phyloP scores from a whole-genome alignment of 768 basidiomycete species.

The Leucogyrophana mollusca region DNA sequence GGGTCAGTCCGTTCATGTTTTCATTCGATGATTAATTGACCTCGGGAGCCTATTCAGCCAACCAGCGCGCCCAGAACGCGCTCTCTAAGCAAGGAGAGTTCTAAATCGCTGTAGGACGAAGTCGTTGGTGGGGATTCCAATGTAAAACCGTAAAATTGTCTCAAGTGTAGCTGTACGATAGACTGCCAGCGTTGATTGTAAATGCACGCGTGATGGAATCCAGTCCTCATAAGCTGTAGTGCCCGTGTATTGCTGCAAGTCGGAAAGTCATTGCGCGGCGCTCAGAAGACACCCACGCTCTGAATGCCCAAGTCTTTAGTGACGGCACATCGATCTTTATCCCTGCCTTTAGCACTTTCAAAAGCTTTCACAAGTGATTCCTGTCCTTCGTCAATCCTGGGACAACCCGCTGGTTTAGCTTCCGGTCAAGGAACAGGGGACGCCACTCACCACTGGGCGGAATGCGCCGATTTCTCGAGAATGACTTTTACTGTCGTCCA shows the following conservation, averaged over 20 bases:
- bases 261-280: background rate
- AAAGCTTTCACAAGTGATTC: constrained; percentile 76
- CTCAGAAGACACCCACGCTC: constrained; percentile 66
- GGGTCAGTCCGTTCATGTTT: constrained; percentile 13
- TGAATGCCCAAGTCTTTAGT: constrained; percentile 72
- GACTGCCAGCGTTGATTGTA: no score
- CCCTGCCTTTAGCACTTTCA: constrained; percentile 61
- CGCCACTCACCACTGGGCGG: constrained; percentile 77
- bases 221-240: no score
- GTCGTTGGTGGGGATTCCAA: background rate
- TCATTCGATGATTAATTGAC: constrained; percentile 1
- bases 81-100: constrained; percentile 14
- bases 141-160: no score
- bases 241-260: background rate
- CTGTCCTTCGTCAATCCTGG: constrained; percentile 84
- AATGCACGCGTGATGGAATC: no score
- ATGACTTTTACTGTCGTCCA: constrained; percentile 92
- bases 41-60: constrained; percentile 16
- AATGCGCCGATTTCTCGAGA: constrained; percentile 77
- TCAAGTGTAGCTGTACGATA: no score
- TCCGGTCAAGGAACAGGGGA: background rate
- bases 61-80: constrained; percentile 4
- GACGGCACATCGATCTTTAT: constrained; percentile 72
- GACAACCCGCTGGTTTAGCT: constrained; percentile 3
- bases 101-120: constrained; percentile 8